Conservation (phyloP, 2,329 filamentous ascomycete genomes). For the Microdochium nivale region DNA sequence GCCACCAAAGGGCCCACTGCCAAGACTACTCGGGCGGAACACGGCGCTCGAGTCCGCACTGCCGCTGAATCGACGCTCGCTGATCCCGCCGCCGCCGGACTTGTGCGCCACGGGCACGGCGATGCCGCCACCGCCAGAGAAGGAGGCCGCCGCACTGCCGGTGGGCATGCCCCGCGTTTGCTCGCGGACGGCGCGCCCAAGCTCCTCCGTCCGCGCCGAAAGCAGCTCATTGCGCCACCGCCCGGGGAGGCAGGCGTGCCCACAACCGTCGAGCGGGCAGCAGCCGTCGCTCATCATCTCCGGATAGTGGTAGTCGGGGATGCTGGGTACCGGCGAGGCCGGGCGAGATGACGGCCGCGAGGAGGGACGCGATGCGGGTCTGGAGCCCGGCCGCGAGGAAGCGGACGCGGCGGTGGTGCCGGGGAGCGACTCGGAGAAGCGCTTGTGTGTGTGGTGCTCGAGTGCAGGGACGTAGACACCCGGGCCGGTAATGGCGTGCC, state of each 20-base stretch:
- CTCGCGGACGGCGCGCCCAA: slow-evolving; percentile 38
- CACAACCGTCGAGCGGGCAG: slow-evolving; percentile 57
- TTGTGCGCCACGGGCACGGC: slow-evolving; percentile 2
- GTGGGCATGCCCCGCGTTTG: slow-evolving; percentile 16
- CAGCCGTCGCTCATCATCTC: slow-evolving; percentile 43
- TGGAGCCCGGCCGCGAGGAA: neutral
- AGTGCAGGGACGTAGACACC: neutral
- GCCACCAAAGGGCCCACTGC: slow-evolving; percentile 3
- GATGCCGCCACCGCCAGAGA: slow-evolving; percentile 13
- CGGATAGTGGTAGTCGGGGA: slow-evolving; percentile 15
- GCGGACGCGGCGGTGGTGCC: neutral
- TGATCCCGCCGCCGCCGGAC: neutral
- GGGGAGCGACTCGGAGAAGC: slow-evolving; percentile 1
- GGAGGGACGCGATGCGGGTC: neutral
- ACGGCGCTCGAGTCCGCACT: neutral
- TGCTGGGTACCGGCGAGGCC: slow-evolving; percentile 3
- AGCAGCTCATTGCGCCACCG: slow-evolving; percentile 41
- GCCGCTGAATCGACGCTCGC: neutral
- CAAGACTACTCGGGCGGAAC: neutral
- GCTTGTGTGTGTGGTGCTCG: neutral
- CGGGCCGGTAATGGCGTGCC: slow-evolving; percentile 34
- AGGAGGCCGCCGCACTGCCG: neutral
- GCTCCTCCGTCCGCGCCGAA: slow-evolving; percentile 39
- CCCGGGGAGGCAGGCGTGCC: slow-evolving; percentile 53
- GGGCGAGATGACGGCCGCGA: neutral